Evolutionary conservation across 2,329 filamentous ascomycete species (phyloP).

Genomic region (Fusarium goolgardi): DNA sequence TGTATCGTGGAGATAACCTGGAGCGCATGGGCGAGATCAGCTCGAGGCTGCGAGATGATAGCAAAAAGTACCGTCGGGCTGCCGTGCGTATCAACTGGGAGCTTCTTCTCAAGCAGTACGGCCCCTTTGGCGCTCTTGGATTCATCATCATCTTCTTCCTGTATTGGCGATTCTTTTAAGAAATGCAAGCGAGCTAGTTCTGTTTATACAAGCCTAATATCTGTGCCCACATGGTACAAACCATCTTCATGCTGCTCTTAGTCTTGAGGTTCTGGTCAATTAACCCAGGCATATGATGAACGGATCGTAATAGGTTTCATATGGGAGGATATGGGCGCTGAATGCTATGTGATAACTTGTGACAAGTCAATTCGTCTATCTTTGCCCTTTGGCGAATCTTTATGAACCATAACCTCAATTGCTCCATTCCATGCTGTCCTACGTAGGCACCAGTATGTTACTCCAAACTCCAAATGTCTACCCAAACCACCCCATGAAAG

Average conservation of each 20-base stretch:
- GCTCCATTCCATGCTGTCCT: constrained; percentile 23
- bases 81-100: constrained; percentile 99
- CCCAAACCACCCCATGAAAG: constrained; percentile 18
- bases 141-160: constrained; percentile 88
- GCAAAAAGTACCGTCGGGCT: constrained; percentile 91
- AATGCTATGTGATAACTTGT: constrained; percentile 43
- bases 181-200: constrained; percentile 23
- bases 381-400: constrained; percentile 32
- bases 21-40: constrained; percentile 98
- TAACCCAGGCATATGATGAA: background rate
- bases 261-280: background rate
- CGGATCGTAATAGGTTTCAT: background rate
- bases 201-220: constrained; percentile 31
- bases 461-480: constrained; percentile 46
- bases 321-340: constrained; percentile 2
- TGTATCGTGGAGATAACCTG: constrained; percentile 93
- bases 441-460: constrained; percentile 13
- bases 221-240: constrained; percentile 8
- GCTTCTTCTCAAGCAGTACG: constrained; percentile 94
- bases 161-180: constrained; percentile 91
- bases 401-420: constrained; percentile 29
- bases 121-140: constrained; percentile 84
- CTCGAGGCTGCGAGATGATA: constrained; percentile 87
- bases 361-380: constrained; percentile 24
- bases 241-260: background rate